phyloP scores from a whole-genome alignment of 2,329 filamentous ascomycete genomes.

The Talaromyces verruculosus region DNA sequence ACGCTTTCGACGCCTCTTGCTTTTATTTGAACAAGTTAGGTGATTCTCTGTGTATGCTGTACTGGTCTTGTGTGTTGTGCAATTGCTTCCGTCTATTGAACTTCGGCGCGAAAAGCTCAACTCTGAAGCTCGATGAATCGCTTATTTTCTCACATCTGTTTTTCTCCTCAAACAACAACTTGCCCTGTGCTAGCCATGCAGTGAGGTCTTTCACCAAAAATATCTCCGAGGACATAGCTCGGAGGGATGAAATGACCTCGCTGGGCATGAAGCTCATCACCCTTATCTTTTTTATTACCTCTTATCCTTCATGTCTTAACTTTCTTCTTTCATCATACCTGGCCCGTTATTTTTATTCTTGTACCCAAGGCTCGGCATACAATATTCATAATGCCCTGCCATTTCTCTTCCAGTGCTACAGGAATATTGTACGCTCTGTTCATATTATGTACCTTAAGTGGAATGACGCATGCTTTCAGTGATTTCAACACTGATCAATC shows the following conservation, averaged over 20 bases:
- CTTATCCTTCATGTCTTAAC: slow-evolving; percentile 21
- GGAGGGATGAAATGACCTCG: background rate
- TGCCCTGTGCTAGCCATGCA: background rate
- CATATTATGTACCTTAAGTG: slow-evolving; percentile 22
- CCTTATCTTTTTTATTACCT: slow-evolving; percentile 13
- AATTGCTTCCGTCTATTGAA: background rate
- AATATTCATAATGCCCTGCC: slow-evolving; percentile 10
- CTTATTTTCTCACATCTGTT: background rate
- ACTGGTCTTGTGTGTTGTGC: slow-evolving; percentile 3
- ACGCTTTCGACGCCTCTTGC: background rate
- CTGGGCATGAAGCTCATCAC: background rate
- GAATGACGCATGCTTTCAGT: slow-evolving; percentile 17
- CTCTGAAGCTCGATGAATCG: background rate
- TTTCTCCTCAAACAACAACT: background rate
- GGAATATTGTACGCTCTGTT: slow-evolving; percentile 18
- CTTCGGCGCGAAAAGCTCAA: background rate
- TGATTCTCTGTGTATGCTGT: background rate
- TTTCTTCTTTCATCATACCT: slow-evolving; percentile 18
- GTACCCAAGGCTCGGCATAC: slow-evolving; percentile 15
- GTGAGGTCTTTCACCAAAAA: background rate
- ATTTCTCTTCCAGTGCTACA: slow-evolving; percentile 18
- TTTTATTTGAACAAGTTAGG: background rate
- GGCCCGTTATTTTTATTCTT: slow-evolving; percentile 16
- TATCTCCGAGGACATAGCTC: background rate
- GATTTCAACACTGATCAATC: slow-evolving; percentile 7